phyloP scores from a whole-genome alignment of 805 yeast genomes.

The Candida pini region DNA sequence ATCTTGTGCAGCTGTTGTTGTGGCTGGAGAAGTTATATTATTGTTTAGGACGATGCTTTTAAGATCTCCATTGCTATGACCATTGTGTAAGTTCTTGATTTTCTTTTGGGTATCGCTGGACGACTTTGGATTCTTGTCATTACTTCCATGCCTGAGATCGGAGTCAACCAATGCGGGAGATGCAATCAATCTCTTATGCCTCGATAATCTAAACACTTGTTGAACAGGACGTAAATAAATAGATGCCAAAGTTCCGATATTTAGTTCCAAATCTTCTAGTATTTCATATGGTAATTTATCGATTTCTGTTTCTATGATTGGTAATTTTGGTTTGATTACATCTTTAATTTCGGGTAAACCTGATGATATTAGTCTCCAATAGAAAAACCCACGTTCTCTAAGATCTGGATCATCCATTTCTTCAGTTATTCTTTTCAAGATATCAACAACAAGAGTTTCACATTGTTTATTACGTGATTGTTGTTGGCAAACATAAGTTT shows the following conservation, averaged over 20 bases:
- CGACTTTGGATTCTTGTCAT: too few species aligned
- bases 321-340: conserved; percentile 57
- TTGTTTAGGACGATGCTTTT: too few species aligned
- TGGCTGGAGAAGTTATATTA: too few species aligned
- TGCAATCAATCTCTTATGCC: conserved; percentile 40
- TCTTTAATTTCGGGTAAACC: conserved; percentile 35
- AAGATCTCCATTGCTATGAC: too few species aligned
- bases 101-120: too few species aligned
- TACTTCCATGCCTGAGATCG: too few species aligned
- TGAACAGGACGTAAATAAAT: conserved; percentile 78
- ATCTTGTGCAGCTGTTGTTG: too few species aligned
- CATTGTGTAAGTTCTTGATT: too few species aligned
- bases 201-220: conserved; percentile 69
- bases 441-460: conserved; percentile 50
- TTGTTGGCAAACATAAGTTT: conserved; percentile 48
- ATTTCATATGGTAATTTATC: conserved; percentile 65
- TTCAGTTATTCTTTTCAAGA: conserved; percentile 67
- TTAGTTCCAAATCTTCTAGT: conserved; percentile 76
- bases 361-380: conserved; percentile 72
- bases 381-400: conserved; percentile 78
- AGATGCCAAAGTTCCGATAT: conserved; percentile 77
- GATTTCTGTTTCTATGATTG: conserved; percentile 59
- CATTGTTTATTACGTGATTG: conserved; percentile 42
- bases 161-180: conserved; percentile 40
- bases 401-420: conserved; percentile 77